phyloP scores from a whole-genome alignment of 2,329 filamentous ascomycete genomes.

The Fusarium incarnatum region DNA sequence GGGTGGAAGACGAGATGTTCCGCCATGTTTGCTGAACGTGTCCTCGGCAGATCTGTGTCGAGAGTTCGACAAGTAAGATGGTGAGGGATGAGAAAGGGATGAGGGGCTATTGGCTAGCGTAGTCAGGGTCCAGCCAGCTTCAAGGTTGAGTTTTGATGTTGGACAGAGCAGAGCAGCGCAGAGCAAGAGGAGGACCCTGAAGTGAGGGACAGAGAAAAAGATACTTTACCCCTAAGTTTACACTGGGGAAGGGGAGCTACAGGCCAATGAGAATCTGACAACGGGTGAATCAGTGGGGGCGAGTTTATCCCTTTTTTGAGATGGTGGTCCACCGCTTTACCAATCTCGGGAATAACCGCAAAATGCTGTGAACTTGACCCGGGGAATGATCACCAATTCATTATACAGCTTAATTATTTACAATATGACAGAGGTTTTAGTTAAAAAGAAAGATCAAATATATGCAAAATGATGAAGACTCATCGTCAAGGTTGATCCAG shows the following conservation, averaged over 20 bases:
- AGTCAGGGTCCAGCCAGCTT: not conserved
- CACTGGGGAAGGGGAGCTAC: not conserved
- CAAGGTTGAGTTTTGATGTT: slow-evolving; percentile 21
- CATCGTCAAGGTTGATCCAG: not conserved
- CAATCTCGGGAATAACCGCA: slow-evolving; percentile 26
- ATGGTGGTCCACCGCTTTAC: slow-evolving; percentile 3
- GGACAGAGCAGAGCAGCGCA: not conserved
- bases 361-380: not conserved
- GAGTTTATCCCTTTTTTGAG: slow-evolving; percentile 9
- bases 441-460: not conserved
- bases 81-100: not conserved
- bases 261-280: slow-evolving; percentile 9
- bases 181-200: slow-evolving; percentile 11
- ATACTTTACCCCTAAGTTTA: slow-evolving; percentile 22
- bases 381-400: not conserved
- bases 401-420: not conserved
- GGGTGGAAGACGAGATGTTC: slow-evolving; percentile 31
- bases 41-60: not conserved
- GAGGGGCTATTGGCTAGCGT: not conserved
- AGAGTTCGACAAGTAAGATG: no score
- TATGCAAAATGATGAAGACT: not conserved
- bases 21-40: slow-evolving; percentile 9
- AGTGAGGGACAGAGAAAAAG: slow-evolving; percentile 11
- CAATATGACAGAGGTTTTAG: not conserved
- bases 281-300: slow-evolving; percentile 7